phyloP scores from a whole-genome alignment of 129 eudicot genomes.

The Chrysanthemum lavandulifolium region DNA sequence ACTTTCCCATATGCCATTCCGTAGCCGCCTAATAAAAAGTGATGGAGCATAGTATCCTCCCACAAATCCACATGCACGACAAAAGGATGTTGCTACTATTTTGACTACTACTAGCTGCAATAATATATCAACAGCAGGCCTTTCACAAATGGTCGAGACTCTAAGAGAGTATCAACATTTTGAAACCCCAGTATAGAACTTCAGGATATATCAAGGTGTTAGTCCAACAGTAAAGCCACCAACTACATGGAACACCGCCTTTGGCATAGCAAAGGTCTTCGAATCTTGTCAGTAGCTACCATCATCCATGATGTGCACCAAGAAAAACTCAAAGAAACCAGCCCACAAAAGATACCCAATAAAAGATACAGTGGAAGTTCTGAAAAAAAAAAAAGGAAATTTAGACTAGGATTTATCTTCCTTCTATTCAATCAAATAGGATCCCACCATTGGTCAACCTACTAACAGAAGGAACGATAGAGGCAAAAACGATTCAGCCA shows the following conservation, averaged over 20 bases:
- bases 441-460: too few species aligned
- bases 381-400: slow-evolving; percentile 34
- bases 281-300: slow-evolving; percentile 40
- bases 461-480: too few species aligned
- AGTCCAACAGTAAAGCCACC: slow-evolving; percentile 87
- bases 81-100: slow-evolving; percentile 77
- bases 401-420: background rate
- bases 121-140: slow-evolving; percentile 64
- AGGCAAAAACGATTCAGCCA: too few species aligned
- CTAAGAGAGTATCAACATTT: too few species aligned
- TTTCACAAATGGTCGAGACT: slow-evolving; percentile 61
- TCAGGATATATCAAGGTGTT: slow-evolving; percentile 55
- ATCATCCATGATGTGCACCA: slow-evolving; percentile 83
- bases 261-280: slow-evolving; percentile 49
- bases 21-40: slow-evolving; percentile 88
- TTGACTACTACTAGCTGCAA: slow-evolving; percentile 73
- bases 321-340: slow-evolving; percentile 71
- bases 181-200: too few species aligned
- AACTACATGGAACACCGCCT: slow-evolving; percentile 56
- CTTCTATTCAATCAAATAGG: background rate
- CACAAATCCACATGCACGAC: slow-evolving; percentile 90
- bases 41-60: slow-evolving; percentile 98
- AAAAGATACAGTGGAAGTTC: slow-evolving; percentile 94
- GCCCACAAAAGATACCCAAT: slow-evolving; percentile 81
- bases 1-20: slow-evolving; percentile 97